Conservation (phyloP, 2,329 filamentous ascomycete genomes). For the Alternaria brassicicola region DNA sequence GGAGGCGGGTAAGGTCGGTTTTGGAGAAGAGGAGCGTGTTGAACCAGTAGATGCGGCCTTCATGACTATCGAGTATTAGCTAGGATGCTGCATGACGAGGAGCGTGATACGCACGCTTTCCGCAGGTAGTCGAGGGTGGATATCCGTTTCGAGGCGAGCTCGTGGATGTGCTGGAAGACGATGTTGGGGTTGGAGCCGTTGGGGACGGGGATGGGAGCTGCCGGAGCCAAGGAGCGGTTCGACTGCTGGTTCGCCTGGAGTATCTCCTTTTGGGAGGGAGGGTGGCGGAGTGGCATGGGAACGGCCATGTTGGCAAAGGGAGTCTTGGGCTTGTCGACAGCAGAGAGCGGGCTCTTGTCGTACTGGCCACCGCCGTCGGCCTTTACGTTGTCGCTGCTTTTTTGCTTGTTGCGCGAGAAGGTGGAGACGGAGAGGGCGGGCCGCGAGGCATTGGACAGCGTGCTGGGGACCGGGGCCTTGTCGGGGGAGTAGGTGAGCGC, state of each 20-base stretch:
- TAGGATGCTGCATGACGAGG: background rate
- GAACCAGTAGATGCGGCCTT: conserved; percentile 96
- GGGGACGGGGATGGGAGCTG: conserved; percentile 40
- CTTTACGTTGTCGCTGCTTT: conserved; percentile 45
- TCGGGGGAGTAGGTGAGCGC: conserved; percentile 46
- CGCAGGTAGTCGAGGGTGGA: conserved; percentile 91
- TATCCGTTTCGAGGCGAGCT: conserved; percentile 89
- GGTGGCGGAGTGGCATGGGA: conserved; percentile 34
- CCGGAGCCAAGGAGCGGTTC: conserved; percentile 34
- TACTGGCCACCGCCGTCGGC: conserved; percentile 21
- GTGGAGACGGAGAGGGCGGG: conserved; percentile 49
- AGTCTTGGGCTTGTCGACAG: conserved; percentile 44
- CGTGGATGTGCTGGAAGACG: conserved; percentile 74
- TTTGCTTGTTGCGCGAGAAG: conserved; percentile 45
- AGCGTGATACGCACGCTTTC: conserved; percentile 71
- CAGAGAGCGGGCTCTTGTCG: conserved; percentile 42
- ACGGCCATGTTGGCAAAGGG: conserved; percentile 40
- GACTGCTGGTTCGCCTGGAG: conserved; percentile 28
- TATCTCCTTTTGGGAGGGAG: conserved; percentile 37
- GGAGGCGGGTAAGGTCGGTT: conserved; percentile 76
- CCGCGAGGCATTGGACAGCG: conserved; percentile 31
- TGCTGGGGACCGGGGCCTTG: conserved; percentile 31
- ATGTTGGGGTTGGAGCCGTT: conserved; percentile 57
- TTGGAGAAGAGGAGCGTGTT: conserved; percentile 94
- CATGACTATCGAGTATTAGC: conserved; percentile 67